Evolutionary conservation across 345 rosid genomes (phyloP), one percentile per base, ranked within the genome.

Genomic region (Garcia nutans): DNA sequence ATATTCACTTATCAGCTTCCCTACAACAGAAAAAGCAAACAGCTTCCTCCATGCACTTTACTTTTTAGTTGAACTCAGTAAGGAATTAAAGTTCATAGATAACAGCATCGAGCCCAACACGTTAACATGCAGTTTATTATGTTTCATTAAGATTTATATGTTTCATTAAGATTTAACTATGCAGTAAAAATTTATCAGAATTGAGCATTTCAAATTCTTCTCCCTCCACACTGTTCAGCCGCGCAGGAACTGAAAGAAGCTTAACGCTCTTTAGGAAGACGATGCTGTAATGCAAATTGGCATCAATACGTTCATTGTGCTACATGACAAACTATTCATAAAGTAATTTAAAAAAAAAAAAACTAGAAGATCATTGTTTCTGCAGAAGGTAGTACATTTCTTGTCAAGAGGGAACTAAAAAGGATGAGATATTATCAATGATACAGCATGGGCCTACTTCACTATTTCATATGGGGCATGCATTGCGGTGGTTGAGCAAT

Each of bases 301-400:
- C 74, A 61, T n/a, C 63, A 31, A 19, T 44, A 22, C 2, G n/a
- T 5, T 63, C 54, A 66, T 72, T 45, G n/a, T n/a, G 70, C 67
- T 20, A 33, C 73, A 63, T 64, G 75, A 59, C 28, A 31, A 77
- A 61, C 0, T 11, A 23, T 71, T 70, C 31, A 69, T 77, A 74
- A 47, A 28, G 31, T 28, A 28, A 28, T 28, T 28, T 28, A 28
- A 28, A 28, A 28, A 28, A 28, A 28, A 28, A 28, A 28, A 28
- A 71, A 60, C 67, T 64, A 37, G 65, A 78, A 74, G 61, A 74
- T 26, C 33, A 69, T 50, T 66, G 73, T 57, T 80, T 72, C 78
- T 63, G 57, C 74, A 71, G 22, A 73, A 76, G 68, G 82, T 56
- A 66, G 12, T 78, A 68, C 76, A 81, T 61, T 42, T 49, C 22